These are phyloP conservation scores for Hyphopichia khmerensis DNA, from an alignment of 1,139 yeast genomes.

Conservation along the genomic window DNA sequence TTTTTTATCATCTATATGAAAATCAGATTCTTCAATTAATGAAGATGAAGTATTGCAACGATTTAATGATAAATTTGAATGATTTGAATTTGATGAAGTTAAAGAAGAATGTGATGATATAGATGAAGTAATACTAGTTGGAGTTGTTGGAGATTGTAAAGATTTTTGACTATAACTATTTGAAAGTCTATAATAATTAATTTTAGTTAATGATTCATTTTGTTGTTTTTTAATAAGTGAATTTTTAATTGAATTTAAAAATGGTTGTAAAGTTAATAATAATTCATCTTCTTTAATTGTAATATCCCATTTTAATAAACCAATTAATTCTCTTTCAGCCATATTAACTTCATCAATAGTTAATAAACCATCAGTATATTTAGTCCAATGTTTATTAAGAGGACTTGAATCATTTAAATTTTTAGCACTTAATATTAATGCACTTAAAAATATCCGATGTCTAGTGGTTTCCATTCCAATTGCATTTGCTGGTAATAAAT, in stretches of 20 bases:
- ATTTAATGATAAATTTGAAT: constrained; percentile 14
- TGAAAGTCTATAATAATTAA: constrained; percentile 40
- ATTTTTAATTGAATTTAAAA: constrained; percentile 67
- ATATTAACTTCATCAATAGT: constrained; percentile 78
- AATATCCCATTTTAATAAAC: constrained; percentile 81
- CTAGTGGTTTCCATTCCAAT: constrained; percentile 92
- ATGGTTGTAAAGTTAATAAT: constrained; percentile 66
- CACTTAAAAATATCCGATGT: constrained; percentile 87
- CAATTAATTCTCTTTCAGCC: constrained; percentile 84
- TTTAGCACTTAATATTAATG: constrained; percentile 86
- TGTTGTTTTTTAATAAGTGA: constrained; percentile 26
- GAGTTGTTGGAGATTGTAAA: constrained; percentile 10
- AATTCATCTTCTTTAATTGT: constrained; percentile 69
- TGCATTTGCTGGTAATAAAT: constrained; percentile 81
- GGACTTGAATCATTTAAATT: constrained; percentile 91
- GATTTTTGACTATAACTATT: constrained; percentile 19
- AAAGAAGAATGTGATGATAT: constrained; percentile 11
- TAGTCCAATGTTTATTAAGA: constrained; percentile 93
- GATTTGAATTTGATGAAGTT: constrained; percentile 13
- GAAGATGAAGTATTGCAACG: constrained; percentile 14
- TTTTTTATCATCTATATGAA: constrained; percentile 4
- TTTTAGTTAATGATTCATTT: constrained; percentile 32
- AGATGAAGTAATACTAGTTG: constrained; percentile 11
- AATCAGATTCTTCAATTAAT: constrained; percentile 4
- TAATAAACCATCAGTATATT: constrained; percentile 82